Conservation (phyloP, 1,284 basidiomycete species). For the Schizophyllum amplum region DNA sequence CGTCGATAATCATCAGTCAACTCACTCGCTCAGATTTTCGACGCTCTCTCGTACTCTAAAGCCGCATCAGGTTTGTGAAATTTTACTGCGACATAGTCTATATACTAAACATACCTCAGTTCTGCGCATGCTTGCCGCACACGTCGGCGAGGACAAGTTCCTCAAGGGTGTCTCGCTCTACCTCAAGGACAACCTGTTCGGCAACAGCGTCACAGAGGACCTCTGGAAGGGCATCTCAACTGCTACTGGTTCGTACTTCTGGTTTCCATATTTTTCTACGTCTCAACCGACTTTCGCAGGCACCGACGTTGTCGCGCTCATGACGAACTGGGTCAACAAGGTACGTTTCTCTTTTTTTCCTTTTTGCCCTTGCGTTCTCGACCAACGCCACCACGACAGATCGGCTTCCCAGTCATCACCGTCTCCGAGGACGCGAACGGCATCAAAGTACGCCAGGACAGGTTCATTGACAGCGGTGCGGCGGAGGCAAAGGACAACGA, state of each 20-base stretch:
- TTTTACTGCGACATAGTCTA: not conserved
- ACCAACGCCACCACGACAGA: too few species aligned
- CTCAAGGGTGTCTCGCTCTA: conserved; percentile 86
- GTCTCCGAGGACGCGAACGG: conserved; percentile 73
- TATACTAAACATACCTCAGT: conserved; percentile 34
- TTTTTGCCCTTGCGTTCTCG: too few species aligned
- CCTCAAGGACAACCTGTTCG: conserved; percentile 76
- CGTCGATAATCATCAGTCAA: too few species aligned
- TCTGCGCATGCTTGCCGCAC: conserved; percentile 86
- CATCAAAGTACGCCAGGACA: conserved; percentile 79
- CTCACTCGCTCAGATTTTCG: conserved; percentile 68
- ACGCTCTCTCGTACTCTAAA: conserved; percentile 80
- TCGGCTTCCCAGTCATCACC: conserved; percentile 83
- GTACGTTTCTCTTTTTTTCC: conserved; percentile 34
- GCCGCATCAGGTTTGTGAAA: conserved; percentile 59
- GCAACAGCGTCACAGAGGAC: conserved; percentile 81
- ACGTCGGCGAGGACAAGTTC: conserved; percentile 87
- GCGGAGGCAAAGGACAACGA: conserved; percentile 80
- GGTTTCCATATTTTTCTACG: not conserved
- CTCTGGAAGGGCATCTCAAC: conserved; percentile 86
- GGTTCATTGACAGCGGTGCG: conserved; percentile 85
- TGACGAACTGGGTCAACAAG: conserved; percentile 92
- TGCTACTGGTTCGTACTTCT: conserved; percentile 39
- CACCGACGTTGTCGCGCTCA: conserved; percentile 72
- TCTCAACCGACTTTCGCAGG: conserved; percentile 26